Evolutionary conservation across 139 green algal species (phyloP).

Genomic region (Closterium sp.): DNA sequence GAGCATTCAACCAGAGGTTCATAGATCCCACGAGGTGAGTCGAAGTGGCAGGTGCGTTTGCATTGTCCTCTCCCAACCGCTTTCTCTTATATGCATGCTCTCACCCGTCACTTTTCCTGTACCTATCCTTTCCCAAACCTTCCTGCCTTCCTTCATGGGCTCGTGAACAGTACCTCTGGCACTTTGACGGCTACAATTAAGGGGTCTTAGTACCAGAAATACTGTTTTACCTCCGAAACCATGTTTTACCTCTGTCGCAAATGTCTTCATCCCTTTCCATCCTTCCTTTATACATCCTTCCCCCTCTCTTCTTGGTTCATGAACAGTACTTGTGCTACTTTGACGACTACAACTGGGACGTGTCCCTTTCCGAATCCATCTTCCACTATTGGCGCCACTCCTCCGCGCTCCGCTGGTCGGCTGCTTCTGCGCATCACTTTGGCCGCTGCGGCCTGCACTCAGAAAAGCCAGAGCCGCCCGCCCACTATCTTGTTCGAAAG

Average conservation of each 20-base stretch:
- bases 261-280: too few relatives aligned
- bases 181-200: slow-evolving; percentile 50
- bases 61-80: too few relatives aligned
- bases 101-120: not conserved
- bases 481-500: not conserved
- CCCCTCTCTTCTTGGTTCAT: not conserved
- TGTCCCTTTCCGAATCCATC: slow-evolving; percentile 13
- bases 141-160: not conserved
- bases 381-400: not conserved
- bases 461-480: not conserved
- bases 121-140: not conserved
- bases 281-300: not conserved
- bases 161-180: slow-evolving; percentile 14
- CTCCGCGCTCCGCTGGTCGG: not conserved
- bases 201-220: too few relatives aligned
- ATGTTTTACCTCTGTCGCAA: not conserved
- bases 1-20: too few relatives aligned
- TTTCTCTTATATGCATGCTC: too few relatives aligned
- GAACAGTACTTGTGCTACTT: slow-evolving; percentile 29
- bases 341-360: slow-evolving; percentile 53
- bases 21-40: too few relatives aligned
- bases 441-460: slow-evolving; percentile 38
- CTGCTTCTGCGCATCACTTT: slow-evolving; percentile 29
- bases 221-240: not conserved
- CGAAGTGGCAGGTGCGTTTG: too few relatives aligned